phyloP scores from a whole-genome alignment of 257 asterid species.

The Plantago major region DNA sequence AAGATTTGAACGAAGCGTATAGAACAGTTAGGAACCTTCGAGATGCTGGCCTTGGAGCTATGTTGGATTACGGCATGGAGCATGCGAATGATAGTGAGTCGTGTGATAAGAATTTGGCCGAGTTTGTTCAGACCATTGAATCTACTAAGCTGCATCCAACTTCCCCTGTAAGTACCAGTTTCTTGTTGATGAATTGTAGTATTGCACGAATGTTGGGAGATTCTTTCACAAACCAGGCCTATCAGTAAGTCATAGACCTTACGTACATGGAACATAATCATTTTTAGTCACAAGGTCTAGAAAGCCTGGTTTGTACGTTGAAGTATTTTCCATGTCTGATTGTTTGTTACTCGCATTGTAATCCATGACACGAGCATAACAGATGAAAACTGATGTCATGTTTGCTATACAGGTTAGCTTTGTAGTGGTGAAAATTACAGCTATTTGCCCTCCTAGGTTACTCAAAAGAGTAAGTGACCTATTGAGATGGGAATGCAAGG shows the following conservation, averaged over 20 bases:
- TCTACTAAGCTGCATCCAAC: conserved; percentile 28
- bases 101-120: conserved; percentile 49
- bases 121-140: conserved; percentile 46
- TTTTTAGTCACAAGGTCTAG: background rate
- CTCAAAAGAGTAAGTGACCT: conserved; percentile 77
- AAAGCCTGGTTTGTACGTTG: no score
- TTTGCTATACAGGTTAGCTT: conserved; percentile 52
- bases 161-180: conserved; percentile 38
- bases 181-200: background rate
- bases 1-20: conserved; percentile 37
- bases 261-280: no score
- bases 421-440: conserved; percentile 78
- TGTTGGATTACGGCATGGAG: conserved; percentile 88
- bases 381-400: no score
- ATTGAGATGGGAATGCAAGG: conserved; percentile 61
- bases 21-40: conserved; percentile 37
- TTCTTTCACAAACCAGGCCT: no score
- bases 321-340: no score
- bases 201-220: background rate
- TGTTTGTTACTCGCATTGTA: no score
- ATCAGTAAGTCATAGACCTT: no score
- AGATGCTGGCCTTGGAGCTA: conserved; percentile 47
- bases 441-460: conserved; percentile 52
- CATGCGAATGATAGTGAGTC: conserved; percentile 52
- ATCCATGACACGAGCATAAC: no score